phyloP scores from a whole-genome alignment of 2,329 filamentous ascomycete species.

The Rhynchosporium secalis region DNA sequence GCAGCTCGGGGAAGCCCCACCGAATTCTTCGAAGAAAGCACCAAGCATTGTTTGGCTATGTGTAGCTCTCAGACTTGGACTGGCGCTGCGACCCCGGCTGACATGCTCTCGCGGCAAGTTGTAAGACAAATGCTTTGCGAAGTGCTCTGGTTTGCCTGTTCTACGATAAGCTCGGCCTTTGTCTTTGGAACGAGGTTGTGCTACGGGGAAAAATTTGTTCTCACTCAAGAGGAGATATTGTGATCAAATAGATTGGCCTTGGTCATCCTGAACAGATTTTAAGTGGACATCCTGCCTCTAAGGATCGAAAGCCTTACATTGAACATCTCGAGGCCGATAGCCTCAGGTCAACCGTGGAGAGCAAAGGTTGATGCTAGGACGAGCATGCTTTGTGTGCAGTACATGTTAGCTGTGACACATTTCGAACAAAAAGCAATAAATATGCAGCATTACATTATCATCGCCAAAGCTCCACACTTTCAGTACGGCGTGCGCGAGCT shows the following conservation, averaged over 20 bases:
- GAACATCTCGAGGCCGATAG: too few species aligned
- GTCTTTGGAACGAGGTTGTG: neutral
- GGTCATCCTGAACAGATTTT: too few species aligned
- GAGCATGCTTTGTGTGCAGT: too few species aligned
- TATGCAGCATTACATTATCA: too few species aligned
- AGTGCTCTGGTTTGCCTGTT: neutral
- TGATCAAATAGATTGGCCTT: neutral
- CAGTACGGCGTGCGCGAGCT: too few species aligned
- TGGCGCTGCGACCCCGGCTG: neutral
- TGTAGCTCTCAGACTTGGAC: neutral
- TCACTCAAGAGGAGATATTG: neutral
- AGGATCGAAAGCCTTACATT: too few species aligned
- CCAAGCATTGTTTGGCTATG: neutral
- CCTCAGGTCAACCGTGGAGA: too few species aligned
- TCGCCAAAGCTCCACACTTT: too few species aligned
- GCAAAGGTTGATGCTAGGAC: too few species aligned
- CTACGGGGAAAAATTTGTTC: neutral
- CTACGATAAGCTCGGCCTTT: neutral
- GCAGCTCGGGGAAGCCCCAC: neutral
- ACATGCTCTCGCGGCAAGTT: neutral
- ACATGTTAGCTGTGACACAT: too few species aligned
- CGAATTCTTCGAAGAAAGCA: neutral
- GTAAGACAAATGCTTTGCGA: neutral
- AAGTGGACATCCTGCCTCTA: too few species aligned
- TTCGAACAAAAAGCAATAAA: too few species aligned